Evolutionary conservation across 1,284 basidiomycete genomes (phyloP).

Genomic region (Rhodotorula sp.): DNA sequence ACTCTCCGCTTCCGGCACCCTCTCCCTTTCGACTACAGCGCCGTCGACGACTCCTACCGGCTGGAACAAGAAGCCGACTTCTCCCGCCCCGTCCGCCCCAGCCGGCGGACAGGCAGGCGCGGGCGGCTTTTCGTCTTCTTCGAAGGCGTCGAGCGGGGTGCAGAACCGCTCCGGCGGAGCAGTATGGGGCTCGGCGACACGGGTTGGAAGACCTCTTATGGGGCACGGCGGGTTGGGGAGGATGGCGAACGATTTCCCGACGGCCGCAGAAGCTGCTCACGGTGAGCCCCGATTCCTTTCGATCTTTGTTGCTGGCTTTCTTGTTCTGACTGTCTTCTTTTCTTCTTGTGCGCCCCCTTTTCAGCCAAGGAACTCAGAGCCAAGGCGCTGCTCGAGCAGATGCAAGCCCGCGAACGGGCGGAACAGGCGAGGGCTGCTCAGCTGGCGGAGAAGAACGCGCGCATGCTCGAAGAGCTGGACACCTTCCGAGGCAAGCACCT

Average conservation of each 20-base stretch:
- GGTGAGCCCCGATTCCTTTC: constrained; percentile 53
- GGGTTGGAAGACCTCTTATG: not conserved
- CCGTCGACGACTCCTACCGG: not conserved
- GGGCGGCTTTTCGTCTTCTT: not conserved
- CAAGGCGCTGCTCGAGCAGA: constrained; percentile 28
- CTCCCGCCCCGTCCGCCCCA: constrained; percentile 1
- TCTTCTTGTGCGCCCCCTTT: not conserved
- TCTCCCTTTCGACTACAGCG: constrained; percentile 4
- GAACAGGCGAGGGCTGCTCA: constrained; percentile 43
- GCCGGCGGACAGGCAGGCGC: not conserved
- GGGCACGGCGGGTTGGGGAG: not conserved
- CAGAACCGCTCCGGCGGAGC: not conserved
- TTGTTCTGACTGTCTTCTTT: not conserved
- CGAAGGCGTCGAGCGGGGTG: not conserved
- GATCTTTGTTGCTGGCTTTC: not conserved
- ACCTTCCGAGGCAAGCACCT: constrained; percentile 87
- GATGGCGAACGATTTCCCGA: constrained; percentile 69
- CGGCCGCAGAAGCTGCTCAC: constrained; percentile 84
- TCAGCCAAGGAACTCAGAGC: constrained; percentile 37
- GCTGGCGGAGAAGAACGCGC: constrained; percentile 43
- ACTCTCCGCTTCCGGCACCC: constrained; percentile 47
- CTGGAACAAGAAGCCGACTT: constrained; percentile 11
- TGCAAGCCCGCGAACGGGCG: constrained; percentile 40
- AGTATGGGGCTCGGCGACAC: not conserved
- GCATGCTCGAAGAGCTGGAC: constrained; percentile 57